Percentiles rank a stretch among this genome's conserved stretches.
These are phyloP conservation scores for Monosporascus cannonballus DNA, from an alignment of 2,329 filamentous ascomycete species.

Conservation along the genomic window DNA sequence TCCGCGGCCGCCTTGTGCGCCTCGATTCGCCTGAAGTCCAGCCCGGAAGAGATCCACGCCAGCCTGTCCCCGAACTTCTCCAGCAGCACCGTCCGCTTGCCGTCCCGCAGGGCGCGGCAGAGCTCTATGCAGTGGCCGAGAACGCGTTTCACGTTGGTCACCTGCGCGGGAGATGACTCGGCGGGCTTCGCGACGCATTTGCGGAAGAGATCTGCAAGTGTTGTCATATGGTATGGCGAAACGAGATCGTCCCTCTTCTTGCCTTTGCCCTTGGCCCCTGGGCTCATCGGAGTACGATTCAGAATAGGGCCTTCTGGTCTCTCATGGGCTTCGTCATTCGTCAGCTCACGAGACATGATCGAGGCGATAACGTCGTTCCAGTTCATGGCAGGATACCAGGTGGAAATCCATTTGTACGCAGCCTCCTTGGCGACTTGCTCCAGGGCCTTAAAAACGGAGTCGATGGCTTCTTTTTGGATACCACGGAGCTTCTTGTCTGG, in stretches of 20 bases:
- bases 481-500: conserved; percentile 11
- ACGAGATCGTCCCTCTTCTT: not conserved
- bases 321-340: not conserved
- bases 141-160: conserved; percentile 7
- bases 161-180: not conserved
- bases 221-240: not conserved
- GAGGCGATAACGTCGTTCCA: conserved; percentile 5
- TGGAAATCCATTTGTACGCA: conserved; percentile 11
- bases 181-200: conserved; percentile 4
- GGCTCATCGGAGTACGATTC: not conserved
- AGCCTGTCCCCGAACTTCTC: conserved; percentile 5
- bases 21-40: conserved; percentile 10
- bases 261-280: not conserved
- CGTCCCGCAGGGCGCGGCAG: conserved; percentile 12
- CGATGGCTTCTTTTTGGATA: conserved; percentile 4
- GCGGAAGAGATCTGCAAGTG: conserved; percentile 7
- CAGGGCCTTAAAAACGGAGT: conserved; percentile 2
- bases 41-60: conserved; percentile 10
- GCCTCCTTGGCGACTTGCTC: conserved; percentile 13
- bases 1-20: conserved; percentile 1
- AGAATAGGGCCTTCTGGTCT: not conserved
- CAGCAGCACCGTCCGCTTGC: conserved; percentile 6
- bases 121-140: conserved; percentile 12
- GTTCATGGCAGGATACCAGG: conserved; percentile 13
- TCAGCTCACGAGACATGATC: not conserved